phyloP scores from a whole-genome alignment of 768 basidiomycete species.

The Floccularia luteovirens region DNA sequence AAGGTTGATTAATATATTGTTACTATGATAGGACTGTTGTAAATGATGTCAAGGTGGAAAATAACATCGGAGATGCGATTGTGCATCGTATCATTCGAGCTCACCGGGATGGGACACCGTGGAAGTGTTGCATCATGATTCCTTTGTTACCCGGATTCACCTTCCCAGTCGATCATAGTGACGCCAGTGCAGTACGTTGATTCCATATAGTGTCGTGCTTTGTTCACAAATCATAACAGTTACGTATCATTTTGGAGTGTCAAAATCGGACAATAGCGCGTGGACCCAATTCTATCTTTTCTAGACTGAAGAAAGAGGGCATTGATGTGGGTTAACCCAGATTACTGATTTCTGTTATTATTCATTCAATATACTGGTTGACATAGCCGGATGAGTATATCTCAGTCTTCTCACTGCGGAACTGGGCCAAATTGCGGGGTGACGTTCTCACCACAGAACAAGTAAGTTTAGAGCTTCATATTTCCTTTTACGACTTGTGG shows the following conservation, averaged over 20 bases:
- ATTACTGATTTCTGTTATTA: too few relatives aligned
- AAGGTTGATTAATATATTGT: not conserved
- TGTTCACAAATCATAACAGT: conserved; percentile 28
- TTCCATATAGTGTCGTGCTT: not conserved
- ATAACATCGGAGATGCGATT: conserved; percentile 90
- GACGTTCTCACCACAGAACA: conserved; percentile 86
- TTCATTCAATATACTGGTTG: too few relatives aligned
- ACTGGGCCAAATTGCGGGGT: conserved; percentile 87
- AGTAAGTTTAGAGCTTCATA: conserved; percentile 26
- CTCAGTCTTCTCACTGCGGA: conserved; percentile 82
- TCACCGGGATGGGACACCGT: conserved; percentile 68
- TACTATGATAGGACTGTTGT: conserved; percentile 55
- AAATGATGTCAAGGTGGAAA: conserved; percentile 83
- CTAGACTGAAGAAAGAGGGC: conserved; percentile 73
- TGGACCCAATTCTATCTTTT: conserved; percentile 90
- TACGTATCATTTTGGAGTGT: conserved; percentile 92
- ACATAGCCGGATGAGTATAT: conserved; percentile 87
- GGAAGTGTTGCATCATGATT: conserved; percentile 91
- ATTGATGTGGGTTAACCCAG: conserved; percentile 61
- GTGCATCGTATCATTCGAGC: conserved; percentile 88
- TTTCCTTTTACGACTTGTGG: not conserved
- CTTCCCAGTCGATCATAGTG: conserved; percentile 86
- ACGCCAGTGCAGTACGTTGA: conserved; percentile 78
- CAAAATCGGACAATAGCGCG: conserved; percentile 86
- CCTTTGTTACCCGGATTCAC: conserved; percentile 92